Percentiles rank a stretch among this genome's conserved stretches.
Evolutionary conservation across 202 grass and related monocot genomes (phyloP).

Genomic region (Tripidium arundinaceum): DNA sequence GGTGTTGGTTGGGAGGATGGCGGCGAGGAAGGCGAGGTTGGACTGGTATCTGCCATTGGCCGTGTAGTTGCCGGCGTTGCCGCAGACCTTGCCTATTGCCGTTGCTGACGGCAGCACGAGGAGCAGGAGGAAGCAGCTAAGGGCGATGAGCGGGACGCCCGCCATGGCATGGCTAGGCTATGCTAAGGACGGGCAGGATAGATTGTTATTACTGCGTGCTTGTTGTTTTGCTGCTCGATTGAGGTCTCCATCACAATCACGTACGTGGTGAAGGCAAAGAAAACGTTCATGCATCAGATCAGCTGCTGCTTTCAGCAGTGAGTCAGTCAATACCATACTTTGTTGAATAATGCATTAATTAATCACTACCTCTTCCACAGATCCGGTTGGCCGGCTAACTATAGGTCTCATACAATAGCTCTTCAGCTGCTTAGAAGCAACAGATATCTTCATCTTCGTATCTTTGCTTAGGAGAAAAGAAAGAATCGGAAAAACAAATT

Average conservation of each 20-base stretch:
- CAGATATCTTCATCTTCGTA: neutral
- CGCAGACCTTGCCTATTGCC: neutral
- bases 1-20: constrained; percentile 21
- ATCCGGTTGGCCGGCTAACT: no score
- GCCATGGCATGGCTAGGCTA: neutral
- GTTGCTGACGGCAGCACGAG: neutral
- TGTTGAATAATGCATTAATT: no score
- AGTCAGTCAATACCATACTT: neutral
- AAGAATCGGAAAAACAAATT: neutral
- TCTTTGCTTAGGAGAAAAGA: neutral
- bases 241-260: neutral
- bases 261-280: neutral
- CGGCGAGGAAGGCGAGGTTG: constrained; percentile 49
- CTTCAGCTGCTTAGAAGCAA: no score
- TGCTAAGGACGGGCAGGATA: neutral
- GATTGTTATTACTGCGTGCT: neutral
- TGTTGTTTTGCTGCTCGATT: neutral
- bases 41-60: constrained; percentile 44
- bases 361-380: no score
- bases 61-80: constrained; percentile 39
- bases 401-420: no score
- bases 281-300: neutral
- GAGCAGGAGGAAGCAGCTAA: neutral
- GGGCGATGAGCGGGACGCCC: neutral
- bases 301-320: neutral